Evolutionary conservation across 1,284 basidiomycete species (phyloP), one percentile per base, ranked within the genome.

Genomic region (Ustilago curta): DNA sequence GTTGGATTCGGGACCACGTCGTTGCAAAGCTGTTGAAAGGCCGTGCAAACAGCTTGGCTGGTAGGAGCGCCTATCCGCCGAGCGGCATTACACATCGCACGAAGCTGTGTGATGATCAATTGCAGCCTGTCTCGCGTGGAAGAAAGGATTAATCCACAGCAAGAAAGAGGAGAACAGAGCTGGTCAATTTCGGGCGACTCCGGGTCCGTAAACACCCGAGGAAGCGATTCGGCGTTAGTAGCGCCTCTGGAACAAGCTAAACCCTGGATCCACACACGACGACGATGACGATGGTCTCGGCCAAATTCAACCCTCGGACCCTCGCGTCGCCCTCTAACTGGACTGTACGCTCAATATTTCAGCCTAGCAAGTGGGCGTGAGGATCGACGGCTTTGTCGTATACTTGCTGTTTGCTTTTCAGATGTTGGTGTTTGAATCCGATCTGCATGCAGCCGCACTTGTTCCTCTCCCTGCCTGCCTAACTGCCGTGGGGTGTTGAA

Each of bases 161-260:
- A 51, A 31, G 25, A 29, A 29, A 35, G 29, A 7, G 42, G 19
- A 35, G 39, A n/a, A 29, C 32, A 23, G n/a, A 29, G 43, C 35
- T 25, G 8, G 11, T 5, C 12, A 31, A 16, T 32, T 25, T 70
- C 68, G 61, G 61, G 58, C 53, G 52, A 29, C 39, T 44, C 57
- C 68, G 68, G 68, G 44, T 53, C 68, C 68, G 68, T 53, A 70
- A 70, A 48, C 39, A 49, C 53, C 68, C 68, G 61, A 70, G 35
- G 27, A n/a, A 12, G 14, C 31, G 45, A 29, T 21, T 43, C 32
- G 48, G 53, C 48, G 63, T n/a, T n/a, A n/a, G n/a, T 57, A 58
- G 64, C 57, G 40, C 42, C 23, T 48, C 42, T 51, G 18, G 43
- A 57, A 52, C 2, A n/a, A 44, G 18, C 35, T 21, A 65, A 58